Percentiles rank a stretch among this genome's conserved stretches.
Evolutionary conservation across 1,284 basidiomycete genomes (phyloP).

Genomic region (Sanguinoderma infundibulare): DNA sequence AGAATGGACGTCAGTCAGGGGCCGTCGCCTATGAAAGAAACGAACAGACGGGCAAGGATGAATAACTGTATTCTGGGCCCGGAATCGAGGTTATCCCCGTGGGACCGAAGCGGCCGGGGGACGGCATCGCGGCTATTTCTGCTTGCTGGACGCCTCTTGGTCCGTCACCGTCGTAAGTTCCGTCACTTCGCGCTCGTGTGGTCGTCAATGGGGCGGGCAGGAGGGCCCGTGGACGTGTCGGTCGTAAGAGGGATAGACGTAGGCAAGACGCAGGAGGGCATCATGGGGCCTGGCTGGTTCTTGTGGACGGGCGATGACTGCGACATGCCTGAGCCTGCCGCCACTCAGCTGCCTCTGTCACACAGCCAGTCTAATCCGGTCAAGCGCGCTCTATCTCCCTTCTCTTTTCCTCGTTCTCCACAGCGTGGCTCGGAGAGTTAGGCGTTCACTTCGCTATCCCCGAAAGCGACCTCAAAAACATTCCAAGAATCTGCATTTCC

Average conservation of each 20-base stretch:
- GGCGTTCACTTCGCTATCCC: too few relatives aligned
- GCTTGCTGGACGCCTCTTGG: not conserved
- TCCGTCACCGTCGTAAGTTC: constrained; percentile 5
- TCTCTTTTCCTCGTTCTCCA: too few relatives aligned
- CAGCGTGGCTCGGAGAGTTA: too few relatives aligned
- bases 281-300: not conserved
- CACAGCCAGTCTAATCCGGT: too few relatives aligned
- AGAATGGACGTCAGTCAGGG: not conserved
- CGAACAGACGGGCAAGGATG: constrained; percentile 16
- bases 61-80: constrained; percentile 6
- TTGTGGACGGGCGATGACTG: constrained; percentile 3
- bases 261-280: not conserved
- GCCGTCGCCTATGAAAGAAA: not conserved
- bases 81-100: constrained; percentile 6
- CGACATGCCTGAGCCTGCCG: not conserved
- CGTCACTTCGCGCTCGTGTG: constrained; percentile 1
- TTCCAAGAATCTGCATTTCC: too few relatives aligned
- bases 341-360: too few relatives aligned
- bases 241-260: not conserved
- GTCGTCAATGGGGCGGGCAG: constrained; percentile 4
- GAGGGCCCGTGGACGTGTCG: not conserved
- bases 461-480: too few relatives aligned
- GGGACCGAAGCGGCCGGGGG: constrained; percentile 14
- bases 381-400: too few relatives aligned
- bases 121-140: constrained; percentile 14